Base-by-base conservation (phyloP, 768 basidiomycete genomes). In the Termitomyces sp. region DNA sequence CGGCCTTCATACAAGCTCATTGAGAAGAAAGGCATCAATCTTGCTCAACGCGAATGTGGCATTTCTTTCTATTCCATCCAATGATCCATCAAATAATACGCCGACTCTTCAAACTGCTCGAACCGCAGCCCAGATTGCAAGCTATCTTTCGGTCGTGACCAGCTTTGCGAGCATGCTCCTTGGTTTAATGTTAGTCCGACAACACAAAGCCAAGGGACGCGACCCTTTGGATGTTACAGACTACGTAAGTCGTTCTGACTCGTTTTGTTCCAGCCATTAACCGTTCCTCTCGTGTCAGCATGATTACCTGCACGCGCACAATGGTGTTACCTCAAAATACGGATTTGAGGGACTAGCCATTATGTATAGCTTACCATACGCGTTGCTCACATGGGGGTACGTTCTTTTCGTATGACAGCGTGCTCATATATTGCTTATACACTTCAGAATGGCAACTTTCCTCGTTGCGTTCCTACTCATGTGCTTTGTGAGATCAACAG, bases 31-130 rank as follows among this genome's bases (percentile, higher is more conserved):
- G 82, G 75, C 78, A 0, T 76, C 79, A 5, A 79, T 84, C 2
- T 68, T 85, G 2, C 65, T 84, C 30, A 77, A 74, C n/a, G 78
- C 76, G 9, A 81, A 82, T 39, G 75, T 83, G 1, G 76, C 72
- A 0, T 82, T 84, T 55, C 71, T 84, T 6, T 75, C 79, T 0
- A 79, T 84, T 37, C 72, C 75, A 32, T 71, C 74, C 18, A 74
- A 78, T 13, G 76, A 62, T 52, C 69, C 73, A 20, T 72, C 74
- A 18, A 72, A 77, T 13, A 74, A 59, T 45, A 52, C 55, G 16
- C 30, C 12, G 4, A 40, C 47, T 7, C 59, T 63, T 5, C 56
- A 37, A 32, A 56, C 13, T 16, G 33, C 33, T 22, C 62, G 72
- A n/a, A 67, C 64, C 3, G 53, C 66, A 0, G 70, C 70, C 2